A percentile compares a stretch with the other conserved stretches of the same genome.
Evolutionary conservation across 768 basidiomycete genomes (phyloP).

Genomic region (Sistotremastrum suecicum): DNA sequence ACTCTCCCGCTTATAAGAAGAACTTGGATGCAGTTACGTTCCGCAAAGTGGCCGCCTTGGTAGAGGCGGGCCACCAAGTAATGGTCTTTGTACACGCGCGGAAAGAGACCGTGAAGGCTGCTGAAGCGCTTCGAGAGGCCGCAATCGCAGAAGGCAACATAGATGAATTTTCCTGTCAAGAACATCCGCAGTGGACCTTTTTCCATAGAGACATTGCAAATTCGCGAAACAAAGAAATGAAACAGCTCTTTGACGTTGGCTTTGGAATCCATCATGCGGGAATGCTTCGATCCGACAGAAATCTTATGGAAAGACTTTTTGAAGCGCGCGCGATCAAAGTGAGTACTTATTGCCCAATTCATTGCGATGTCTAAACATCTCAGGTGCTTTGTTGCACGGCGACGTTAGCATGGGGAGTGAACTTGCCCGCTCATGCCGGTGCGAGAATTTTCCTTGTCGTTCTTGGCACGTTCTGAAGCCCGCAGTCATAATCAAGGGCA

Average conservation of each 20-base stretch:
- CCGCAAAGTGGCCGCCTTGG: conserved; percentile 79
- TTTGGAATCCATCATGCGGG: conserved; percentile 99
- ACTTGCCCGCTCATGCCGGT: conserved; percentile 96
- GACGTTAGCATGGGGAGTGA: conserved; percentile 98
- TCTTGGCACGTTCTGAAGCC: conserved; percentile 5
- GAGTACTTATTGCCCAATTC: background rate
- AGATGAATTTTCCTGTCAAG: conserved; percentile 70
- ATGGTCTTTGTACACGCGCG: conserved; percentile 99
- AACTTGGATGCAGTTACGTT: conserved; percentile 84
- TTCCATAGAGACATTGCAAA: conserved; percentile 68
- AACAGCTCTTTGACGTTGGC: conserved; percentile 76
- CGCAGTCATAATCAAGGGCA: conserved; percentile 90
- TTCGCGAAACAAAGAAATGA: conserved; percentile 94
- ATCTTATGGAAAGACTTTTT: conserved; percentile 92
- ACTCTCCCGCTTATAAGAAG: conserved; percentile 54
- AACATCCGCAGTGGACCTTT: conserved; percentile 62
- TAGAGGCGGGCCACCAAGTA: conserved; percentile 88
- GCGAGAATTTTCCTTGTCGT: conserved; percentile 9
- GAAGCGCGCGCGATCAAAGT: conserved; percentile 87
- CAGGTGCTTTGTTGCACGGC: conserved; percentile 97
- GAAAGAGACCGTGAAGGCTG: conserved; percentile 94
- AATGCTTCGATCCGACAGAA: conserved; percentile 89
- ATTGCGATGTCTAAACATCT: background rate
- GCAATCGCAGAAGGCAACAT: conserved; percentile 53
- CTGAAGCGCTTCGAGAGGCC: conserved; percentile 64